Conservation (phyloP, 192 early-diverging fungal genomes). For the Podochytrium sp. region DNA sequence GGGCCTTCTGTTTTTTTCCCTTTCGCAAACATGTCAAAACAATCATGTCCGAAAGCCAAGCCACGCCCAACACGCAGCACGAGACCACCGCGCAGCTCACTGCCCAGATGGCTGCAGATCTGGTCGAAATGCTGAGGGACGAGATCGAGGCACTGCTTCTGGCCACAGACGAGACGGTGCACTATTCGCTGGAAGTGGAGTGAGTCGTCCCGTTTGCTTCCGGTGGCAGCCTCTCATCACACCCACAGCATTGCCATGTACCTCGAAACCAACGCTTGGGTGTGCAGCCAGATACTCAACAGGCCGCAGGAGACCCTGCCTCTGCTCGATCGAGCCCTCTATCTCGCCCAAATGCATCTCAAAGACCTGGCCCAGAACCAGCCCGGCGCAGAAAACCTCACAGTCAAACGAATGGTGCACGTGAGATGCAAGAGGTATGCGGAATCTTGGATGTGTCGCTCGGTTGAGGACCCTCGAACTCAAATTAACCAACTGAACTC, state of each 20-base stretch:
- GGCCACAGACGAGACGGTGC: conserved; percentile 25
- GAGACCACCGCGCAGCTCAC: not conserved
- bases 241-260: conserved; percentile 32
- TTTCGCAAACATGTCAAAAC: not conserved
- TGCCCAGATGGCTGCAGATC: conserved; percentile 22
- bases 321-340: conserved; percentile 5
- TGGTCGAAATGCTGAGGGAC: conserved; percentile 6
- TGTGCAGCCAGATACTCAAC: conserved; percentile 15
- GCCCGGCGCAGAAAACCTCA: conserved; percentile 9
- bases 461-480: not conserved
- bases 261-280: conserved; percentile 25
- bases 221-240: not conserved
- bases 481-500: not conserved
- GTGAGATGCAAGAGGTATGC: conserved; percentile 36
- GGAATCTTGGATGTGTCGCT: not conserved
- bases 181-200: conserved; percentile 42
- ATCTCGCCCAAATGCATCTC: conserved; percentile 11
- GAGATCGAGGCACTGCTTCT: conserved; percentile 25
- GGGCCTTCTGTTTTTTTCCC: too few species aligned
- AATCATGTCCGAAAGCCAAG: not conserved
- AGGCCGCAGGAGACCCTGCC: conserved; percentile 1
- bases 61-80: not conserved
- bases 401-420: conserved; percentile 35
- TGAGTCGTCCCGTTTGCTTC: not conserved
- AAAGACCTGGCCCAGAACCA: not conserved